Evolutionary conservation across 176 grass and related monocot genomes (phyloP), one percentile per base, ranked within the genome.

Genomic region (Paspalum vaginatum): DNA sequence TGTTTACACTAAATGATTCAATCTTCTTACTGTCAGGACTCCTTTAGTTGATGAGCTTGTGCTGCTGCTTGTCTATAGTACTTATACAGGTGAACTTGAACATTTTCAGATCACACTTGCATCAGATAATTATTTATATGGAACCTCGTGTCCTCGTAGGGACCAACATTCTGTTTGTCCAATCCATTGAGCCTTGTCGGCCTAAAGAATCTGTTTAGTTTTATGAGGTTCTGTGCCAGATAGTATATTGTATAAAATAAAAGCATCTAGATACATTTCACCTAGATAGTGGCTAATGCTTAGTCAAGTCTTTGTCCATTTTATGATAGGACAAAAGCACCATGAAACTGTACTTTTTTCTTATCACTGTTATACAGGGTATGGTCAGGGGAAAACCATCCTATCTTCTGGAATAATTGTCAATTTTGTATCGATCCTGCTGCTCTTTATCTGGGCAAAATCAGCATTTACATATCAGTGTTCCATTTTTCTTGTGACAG

Each of bases 21-120:
- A 57, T 76, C 16, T 74, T 72, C 2, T 73, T 84, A 55, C 62
- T 77, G 56, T 50, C 87, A 95, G 96, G 70, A 79, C 42, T 66
- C 93, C 93, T 86, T 84, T 95, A 62, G 86, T 91, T 62, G 93
- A 99, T 18, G 96, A 95, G 84, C 62, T 87, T 81, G 66, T 96
- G 51, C 77, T 99, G 76, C 82, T 99, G 73, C 46, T 93, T 68
- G 61, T 96, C 45, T 99, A 95, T 77, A 90, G 88, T 43, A 64
- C 48, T 15, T 93, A 88, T 69, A 91, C 93, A 90, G 93, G 97
- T 96, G 20, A 63, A 13, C 44, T n/a, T 47, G 11, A 53, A 6
- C 9, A n/a, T 49, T 65, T 53, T 76, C 24, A 57, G 18, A 25
- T 45, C 7, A 54, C 21, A 51, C 11, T 78, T n/a, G n/a, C 26